phyloP scores from a whole-genome alignment of 768 basidiomycete species.

The Suillus bovinus region DNA sequence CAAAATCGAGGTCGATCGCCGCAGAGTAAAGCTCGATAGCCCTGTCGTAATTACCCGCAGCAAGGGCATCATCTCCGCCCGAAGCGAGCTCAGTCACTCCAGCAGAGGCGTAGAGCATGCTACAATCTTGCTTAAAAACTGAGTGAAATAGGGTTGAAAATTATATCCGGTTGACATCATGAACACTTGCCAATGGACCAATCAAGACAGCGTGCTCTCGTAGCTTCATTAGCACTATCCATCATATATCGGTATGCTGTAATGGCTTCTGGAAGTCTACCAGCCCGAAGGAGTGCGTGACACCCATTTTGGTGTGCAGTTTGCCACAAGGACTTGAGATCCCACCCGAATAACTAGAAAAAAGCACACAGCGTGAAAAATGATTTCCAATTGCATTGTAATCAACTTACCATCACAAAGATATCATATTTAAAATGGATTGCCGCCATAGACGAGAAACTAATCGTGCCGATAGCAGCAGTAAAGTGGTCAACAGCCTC shows the following conservation, averaged over 20 bases:
- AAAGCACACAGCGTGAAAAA: not conserved
- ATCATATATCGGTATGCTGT: not conserved
- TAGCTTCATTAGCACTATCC: not conserved
- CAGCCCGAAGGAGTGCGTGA: not conserved
- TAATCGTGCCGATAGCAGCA: too few relatives aligned
- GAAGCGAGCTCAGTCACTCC: not conserved
- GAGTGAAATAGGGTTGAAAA: not conserved
- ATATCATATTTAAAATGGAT: too few relatives aligned
- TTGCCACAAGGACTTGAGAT: not conserved
- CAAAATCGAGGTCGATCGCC: not conserved
- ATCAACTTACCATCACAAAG: too few relatives aligned
- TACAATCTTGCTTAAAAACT: not conserved
- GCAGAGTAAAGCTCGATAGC: not conserved
- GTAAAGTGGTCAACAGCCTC: too few relatives aligned
- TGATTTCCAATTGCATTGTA: not conserved
- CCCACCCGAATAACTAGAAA: not conserved
- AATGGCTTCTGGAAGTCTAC: too few relatives aligned
- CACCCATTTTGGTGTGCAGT: not conserved
- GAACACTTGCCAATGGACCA: not conserved
- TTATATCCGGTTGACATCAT: not conserved
- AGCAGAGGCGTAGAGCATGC: not conserved
- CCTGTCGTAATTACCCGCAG: not conserved
- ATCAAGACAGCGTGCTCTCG: not conserved
- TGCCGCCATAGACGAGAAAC: too few relatives aligned
- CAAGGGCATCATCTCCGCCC: not conserved